These are phyloP conservation scores for Cadophora sp. DNA, from an alignment of 2,329 filamentous ascomycete genomes.

Conservation along the genomic window DNA sequence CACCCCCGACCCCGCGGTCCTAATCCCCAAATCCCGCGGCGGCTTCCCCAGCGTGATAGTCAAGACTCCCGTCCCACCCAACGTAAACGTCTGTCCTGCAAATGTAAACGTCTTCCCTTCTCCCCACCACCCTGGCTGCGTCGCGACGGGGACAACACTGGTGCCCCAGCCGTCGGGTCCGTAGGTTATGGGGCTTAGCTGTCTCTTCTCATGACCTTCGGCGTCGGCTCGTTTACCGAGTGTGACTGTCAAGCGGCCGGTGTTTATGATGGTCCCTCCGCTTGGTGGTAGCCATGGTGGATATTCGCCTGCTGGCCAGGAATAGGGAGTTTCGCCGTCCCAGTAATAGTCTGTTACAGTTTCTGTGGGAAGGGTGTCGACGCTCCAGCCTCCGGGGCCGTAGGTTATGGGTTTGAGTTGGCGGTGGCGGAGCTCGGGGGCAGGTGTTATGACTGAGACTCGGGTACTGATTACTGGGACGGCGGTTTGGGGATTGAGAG, in stretches of 20 bases:
- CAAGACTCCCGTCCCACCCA: slow-evolving; percentile 11
- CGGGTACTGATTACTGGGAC: neutral
- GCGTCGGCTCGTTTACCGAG: neutral
- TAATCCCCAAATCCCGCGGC: neutral
- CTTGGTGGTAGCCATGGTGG: neutral
- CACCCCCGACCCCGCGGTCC: neutral
- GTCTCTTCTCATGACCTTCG: neutral
- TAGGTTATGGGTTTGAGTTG: neutral
- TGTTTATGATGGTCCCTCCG: neutral
- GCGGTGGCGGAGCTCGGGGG: neutral
- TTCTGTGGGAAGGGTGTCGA: slow-evolving; percentile 3
- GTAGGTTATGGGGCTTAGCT: neutral
- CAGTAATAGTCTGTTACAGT: slow-evolving; percentile 3
- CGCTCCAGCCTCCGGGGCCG: slow-evolving; percentile 3
- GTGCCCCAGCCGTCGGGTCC: neutral
- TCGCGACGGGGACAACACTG: neutral
- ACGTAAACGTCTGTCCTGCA: slow-evolving; percentile 4
- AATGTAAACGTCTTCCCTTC: slow-evolving; percentile 1
- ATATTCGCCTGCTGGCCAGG: neutral
- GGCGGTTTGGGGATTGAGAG: neutral
- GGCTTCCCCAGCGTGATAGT: slow-evolving; percentile 10
- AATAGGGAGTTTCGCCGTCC: neutral
- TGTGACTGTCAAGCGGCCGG: neutral
- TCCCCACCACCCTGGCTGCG: neutral
- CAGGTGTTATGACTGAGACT: neutral